Evolutionary conservation across 306 rosid genomes (phyloP).

Genomic region (Fragaria ananassa): DNA sequence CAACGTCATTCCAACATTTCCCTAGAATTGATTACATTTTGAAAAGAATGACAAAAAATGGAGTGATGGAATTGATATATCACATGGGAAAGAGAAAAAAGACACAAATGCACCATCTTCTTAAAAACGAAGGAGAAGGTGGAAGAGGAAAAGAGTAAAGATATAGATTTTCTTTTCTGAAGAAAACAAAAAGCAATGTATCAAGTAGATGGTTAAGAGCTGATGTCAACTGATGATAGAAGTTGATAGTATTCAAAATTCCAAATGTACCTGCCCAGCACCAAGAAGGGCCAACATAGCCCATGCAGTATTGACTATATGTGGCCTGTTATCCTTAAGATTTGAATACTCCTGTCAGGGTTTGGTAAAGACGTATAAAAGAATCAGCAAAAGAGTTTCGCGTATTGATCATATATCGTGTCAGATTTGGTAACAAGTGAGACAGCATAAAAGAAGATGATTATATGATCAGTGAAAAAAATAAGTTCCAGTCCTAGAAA

Average conservation of each 20-base stretch:
- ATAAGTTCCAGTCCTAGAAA: background rate
- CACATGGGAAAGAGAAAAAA: background rate
- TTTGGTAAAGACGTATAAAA: background rate
- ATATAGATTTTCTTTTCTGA: background rate
- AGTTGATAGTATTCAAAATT: background rate
- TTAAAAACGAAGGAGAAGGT: background rate
- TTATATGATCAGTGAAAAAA: background rate
- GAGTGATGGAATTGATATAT: background rate
- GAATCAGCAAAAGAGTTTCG: background rate
- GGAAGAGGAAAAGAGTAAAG: background rate
- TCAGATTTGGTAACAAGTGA: background rate
- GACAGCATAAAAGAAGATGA: background rate
- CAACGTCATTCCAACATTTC: background rate
- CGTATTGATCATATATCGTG: background rate
- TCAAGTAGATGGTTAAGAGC: background rate
- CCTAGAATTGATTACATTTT: background rate
- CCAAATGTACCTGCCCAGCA: conserved; percentile 35
- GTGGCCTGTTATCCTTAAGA: conserved; percentile 31
- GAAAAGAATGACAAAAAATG: background rate
- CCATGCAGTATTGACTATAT: conserved; percentile 39
- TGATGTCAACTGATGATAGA: background rate
- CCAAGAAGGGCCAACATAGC: conserved; percentile 38
- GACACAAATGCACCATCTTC: background rate
- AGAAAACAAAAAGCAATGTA: background rate
- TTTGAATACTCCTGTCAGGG: conserved; percentile 29